These are phyloP conservation scores for Colletotrichum cuscutae DNA, from an alignment of 2,329 filamentous ascomycete genomes.

Conservation along the genomic window DNA sequence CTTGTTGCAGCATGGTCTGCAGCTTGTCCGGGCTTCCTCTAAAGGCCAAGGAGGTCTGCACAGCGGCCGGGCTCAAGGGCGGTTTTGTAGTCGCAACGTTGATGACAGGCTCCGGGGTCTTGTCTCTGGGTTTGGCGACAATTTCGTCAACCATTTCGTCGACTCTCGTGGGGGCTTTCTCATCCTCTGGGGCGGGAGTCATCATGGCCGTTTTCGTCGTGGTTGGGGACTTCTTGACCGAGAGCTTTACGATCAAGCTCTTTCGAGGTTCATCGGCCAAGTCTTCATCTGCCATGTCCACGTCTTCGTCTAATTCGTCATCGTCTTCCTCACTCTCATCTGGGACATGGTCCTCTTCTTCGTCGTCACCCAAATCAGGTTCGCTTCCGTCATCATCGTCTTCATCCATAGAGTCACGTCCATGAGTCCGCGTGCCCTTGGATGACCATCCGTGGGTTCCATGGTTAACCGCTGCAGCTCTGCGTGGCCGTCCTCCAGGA, in stretches of 20 bases:
- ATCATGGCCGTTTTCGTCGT: constrained; percentile 16
- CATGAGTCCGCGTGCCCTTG: constrained; percentile 43
- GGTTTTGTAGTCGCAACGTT: constrained; percentile 31
- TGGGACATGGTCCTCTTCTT: constrained; percentile 75
- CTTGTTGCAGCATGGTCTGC: constrained; percentile 44
- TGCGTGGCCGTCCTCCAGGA: constrained; percentile 59
- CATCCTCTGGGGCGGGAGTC: constrained; percentile 20
- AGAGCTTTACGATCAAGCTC: constrained; percentile 81
- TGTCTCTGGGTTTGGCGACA: constrained; percentile 14
- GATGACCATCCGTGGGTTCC: constrained; percentile 59
- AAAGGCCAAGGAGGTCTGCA: constrained; percentile 63
- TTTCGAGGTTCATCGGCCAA: constrained; percentile 56
- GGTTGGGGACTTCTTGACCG: constrained; percentile 56
- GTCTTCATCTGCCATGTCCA: constrained; percentile 65
- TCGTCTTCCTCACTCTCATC: constrained; percentile 68
- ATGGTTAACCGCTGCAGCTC: constrained; percentile 61
- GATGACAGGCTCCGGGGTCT: constrained; percentile 32
- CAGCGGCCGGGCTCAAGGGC: constrained; percentile 44
- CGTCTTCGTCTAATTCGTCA: constrained; percentile 67
- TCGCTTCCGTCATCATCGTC: constrained; percentile 74
- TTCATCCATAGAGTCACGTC: constrained; percentile 60
- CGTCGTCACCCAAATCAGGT: constrained; percentile 80
- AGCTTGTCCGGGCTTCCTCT: constrained; percentile 71
- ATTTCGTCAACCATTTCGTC: constrained; percentile 16
- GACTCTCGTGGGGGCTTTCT: not conserved